Base-by-base conservation (phyloP, 139 green algal genomes). In the Dunaliella primolecta region DNA sequence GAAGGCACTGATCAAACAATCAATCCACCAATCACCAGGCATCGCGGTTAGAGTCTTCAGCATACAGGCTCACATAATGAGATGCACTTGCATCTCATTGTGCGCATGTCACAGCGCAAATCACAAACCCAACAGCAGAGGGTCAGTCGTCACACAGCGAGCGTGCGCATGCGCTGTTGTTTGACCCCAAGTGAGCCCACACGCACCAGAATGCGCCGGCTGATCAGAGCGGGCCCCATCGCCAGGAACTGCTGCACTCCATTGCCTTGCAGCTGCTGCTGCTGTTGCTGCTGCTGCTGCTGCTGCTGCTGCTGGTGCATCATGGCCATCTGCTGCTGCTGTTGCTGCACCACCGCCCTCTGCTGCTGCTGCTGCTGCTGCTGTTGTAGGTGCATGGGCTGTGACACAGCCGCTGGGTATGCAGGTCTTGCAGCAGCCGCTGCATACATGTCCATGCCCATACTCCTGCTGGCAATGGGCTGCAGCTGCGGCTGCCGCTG, bases 281-380 rank as follows among this genome's bases (percentile, higher is more conserved):
- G 31, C 75, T 29, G 31, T 30, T 80, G 75, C 75, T 80, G 75
- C 75, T 80, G 75, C 31, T 37, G 31, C 75, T 80, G 75, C 75
- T 46, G 30, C n/a, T 46, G 75, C 31, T 23, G 31, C 75, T 80
- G 75, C 75, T 80, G 75, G 2, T 31, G 75, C 75, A 20, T 37
- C 75, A 38, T 80, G 46, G 7, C 7, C 46, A 64, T 64, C n/a
- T 64, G 46, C 46, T 25, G 46, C 46, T 36, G n/a, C 75, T 38
- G 15, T 2, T 29, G 31, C 75, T 29, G 31, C 75, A n/a, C n/a
- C n/a, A n/a, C n/a, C n/a, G n/a, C n/a, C n/a, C n/a, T n/a, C n/a
- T 80, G 75, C 75, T 80, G 75, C 75, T 80, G 75, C 31, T 37
- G 31, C 75, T 80, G 75, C 75, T 46, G 30, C n/a, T 46, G 75